Conservation (phyloP, 257 asterid genomes). For the Salvia splendens region DNA sequence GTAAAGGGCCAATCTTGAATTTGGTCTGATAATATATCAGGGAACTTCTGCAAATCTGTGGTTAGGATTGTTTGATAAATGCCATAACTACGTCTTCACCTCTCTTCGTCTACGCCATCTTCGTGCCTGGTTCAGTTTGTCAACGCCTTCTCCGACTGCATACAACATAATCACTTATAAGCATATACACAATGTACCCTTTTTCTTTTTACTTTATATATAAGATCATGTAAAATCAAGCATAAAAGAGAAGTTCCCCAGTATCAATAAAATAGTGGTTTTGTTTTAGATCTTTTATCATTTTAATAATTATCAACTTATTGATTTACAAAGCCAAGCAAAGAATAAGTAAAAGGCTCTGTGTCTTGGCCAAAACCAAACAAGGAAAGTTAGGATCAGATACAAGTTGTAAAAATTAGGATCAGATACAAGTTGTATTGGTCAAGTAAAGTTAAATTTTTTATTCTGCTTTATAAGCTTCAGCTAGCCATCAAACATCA, state of each 20-base stretch:
- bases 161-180: neutral
- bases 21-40: neutral
- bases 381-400: slow-evolving; percentile 32
- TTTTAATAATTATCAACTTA: neutral
- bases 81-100: neutral
- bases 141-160: neutral
- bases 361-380: neutral
- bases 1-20: slow-evolving; percentile 19
- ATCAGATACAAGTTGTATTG: slow-evolving; percentile 1
- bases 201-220: neutral
- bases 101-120: neutral
- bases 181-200: neutral
- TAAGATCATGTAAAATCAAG: slow-evolving; percentile 7
- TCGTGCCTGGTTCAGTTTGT: neutral
- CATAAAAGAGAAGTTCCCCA: slow-evolving; percentile 26
- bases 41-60: slow-evolving; percentile 26
- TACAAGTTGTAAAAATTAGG: slow-evolving; percentile 28
- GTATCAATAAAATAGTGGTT: slow-evolving; percentile 7
- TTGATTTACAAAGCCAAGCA: slow-evolving; percentile 26
- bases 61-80: slow-evolving; percentile 8
- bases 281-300: neutral
- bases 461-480: slow-evolving; percentile 7
- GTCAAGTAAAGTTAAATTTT: neutral
- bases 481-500: neutral
- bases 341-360: slow-evolving; percentile 20